A percentile compares a stretch with the other conserved stretches of the same genome.
phyloP scores from a whole-genome alignment of 1,284 basidiomycete genomes.

The Hemileccinum hortonii region DNA sequence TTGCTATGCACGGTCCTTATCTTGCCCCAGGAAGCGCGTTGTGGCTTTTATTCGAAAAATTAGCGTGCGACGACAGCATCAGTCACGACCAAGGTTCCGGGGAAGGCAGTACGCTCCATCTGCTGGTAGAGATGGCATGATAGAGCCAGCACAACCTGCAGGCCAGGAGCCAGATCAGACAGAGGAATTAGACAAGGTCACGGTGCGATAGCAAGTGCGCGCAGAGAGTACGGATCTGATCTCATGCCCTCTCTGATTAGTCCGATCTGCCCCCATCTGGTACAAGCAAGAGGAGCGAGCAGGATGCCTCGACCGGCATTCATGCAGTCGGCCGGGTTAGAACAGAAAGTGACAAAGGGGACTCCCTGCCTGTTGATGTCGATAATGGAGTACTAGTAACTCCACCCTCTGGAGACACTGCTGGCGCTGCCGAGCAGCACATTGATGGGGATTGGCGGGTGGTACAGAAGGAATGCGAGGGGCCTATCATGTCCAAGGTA shows the following conservation, averaged over 20 bases:
- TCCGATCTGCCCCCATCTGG: neutral
- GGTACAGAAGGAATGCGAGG: neutral
- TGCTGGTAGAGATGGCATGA: too few relatives aligned
- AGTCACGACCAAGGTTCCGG: neutral
- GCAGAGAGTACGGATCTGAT: neutral
- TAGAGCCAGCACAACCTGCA: neutral
- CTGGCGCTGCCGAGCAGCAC: neutral
- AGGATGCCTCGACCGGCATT: neutral
- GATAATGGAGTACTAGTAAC: neutral
- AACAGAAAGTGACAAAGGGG: neutral
- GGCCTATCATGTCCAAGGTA: slow-evolving; percentile 2
- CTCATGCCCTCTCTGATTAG: neutral
- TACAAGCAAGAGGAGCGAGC: neutral
- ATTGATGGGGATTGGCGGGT: neutral
- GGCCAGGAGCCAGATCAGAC: neutral
- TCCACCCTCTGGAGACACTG: too few relatives aligned
- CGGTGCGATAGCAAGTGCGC: neutral
- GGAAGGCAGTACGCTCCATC: neutral
- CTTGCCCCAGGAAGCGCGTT: neutral
- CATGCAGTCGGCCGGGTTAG: neutral
- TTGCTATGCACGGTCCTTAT: too few relatives aligned
- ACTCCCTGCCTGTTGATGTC: too few relatives aligned
- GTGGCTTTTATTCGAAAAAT: neutral
- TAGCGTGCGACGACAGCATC: neutral
- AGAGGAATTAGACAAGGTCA: neutral